Conservation (phyloP, 129 eudicot species). For the Arctium minus region DNA sequence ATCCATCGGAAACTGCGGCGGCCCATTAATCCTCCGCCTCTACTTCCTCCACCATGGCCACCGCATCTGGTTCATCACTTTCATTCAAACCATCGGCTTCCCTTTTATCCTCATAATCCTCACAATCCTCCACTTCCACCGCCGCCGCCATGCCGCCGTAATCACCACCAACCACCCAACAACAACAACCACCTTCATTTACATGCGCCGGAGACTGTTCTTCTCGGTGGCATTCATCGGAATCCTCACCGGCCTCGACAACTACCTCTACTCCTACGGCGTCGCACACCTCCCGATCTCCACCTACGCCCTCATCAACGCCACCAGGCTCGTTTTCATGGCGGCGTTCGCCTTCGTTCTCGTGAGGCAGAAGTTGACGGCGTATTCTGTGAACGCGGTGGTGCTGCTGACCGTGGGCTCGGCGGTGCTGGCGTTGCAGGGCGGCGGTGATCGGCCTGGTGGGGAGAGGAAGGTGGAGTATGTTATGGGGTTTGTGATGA, state of each 20-base stretch:
- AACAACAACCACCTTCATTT: not conserved
- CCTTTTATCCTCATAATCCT: constrained; percentile 25
- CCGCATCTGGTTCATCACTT: constrained; percentile 27
- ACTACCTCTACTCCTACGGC: constrained; percentile 39
- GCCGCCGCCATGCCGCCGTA: not conserved
- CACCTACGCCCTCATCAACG: constrained; percentile 30
- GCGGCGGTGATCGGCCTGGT: constrained; percentile 43
- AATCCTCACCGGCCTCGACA: constrained; percentile 26
- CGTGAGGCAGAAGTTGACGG: constrained; percentile 46
- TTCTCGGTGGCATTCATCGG: constrained; percentile 20
- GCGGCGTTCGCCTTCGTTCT: constrained; percentile 40
- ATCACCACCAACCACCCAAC: not conserved
- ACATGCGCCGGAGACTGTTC: constrained; percentile 18
- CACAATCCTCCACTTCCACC: constrained; percentile 19
- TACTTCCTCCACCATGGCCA: constrained; percentile 43
- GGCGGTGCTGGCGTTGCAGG: constrained; percentile 38
- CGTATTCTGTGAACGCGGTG: constrained; percentile 47
- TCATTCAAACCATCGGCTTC: constrained; percentile 30
- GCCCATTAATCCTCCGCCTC: constrained; percentile 39
- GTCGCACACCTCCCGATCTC: constrained; percentile 38
- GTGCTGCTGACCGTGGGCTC: constrained; percentile 43
- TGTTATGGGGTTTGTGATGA: constrained; percentile 38
- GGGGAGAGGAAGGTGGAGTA: constrained; percentile 44
- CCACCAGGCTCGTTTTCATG: constrained; percentile 46
- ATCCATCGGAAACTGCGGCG: constrained; percentile 37